These are phyloP conservation scores for Nemania sp. DNA, from an alignment of 2,329 filamentous ascomycete genomes.

Conservation along the genomic window DNA sequence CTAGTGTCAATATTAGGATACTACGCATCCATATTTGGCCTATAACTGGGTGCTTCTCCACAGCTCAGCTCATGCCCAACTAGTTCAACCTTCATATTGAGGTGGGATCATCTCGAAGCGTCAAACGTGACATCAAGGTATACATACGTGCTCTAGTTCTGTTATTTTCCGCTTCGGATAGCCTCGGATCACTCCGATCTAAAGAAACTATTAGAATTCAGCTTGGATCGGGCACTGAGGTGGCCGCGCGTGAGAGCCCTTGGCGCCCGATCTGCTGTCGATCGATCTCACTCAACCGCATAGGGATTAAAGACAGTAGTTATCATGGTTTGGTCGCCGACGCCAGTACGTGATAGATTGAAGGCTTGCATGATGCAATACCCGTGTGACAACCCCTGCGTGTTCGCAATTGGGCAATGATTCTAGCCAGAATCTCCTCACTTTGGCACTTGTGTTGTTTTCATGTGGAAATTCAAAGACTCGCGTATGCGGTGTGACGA, in stretches of 20 bases:
- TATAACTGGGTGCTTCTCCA: neutral
- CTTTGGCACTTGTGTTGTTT: neutral
- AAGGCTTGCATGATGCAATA: neutral
- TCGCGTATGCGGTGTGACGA: neutral
- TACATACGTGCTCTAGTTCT: neutral
- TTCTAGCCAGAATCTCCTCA: neutral
- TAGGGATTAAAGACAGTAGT: neutral
- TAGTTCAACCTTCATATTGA: neutral
- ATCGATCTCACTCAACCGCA: neutral
- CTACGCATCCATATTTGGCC: too few relatives aligned
- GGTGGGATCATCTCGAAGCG: neutral
- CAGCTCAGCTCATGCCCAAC: neutral
- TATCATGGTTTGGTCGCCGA: neutral
- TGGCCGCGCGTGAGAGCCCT: neutral
- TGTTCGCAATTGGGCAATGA: neutral
- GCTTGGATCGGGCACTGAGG: neutral
- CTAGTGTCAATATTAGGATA: too few relatives aligned
- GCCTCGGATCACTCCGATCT: neutral
- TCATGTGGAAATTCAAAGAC: neutral
- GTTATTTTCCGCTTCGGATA: neutral
- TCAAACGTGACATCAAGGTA: neutral
- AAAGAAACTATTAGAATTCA: neutral
- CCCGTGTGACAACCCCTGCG: neutral
- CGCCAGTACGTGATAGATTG: neutral
- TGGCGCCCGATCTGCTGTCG: neutral